phyloP scores from a whole-genome alignment of 495 filamentous ascomycete genomes.

The Neurospora intermedia region DNA sequence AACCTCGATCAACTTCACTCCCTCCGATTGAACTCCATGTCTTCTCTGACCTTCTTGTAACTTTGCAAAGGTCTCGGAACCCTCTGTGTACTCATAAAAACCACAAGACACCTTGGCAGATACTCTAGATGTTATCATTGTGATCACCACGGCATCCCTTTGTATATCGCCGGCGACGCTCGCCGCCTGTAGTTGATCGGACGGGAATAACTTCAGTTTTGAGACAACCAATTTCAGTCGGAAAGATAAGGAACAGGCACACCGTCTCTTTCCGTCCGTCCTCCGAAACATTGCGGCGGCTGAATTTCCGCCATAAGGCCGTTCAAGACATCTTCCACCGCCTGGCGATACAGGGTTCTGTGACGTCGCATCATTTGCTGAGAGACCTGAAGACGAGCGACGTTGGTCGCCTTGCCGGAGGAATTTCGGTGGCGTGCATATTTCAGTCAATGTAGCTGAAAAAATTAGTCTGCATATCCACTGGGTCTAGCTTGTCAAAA shows the following conservation, averaged over 20 bases:
- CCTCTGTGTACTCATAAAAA: not conserved
- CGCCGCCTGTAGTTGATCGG: not conserved
- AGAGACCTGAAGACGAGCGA: not conserved
- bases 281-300: not conserved
- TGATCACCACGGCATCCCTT: not conserved
- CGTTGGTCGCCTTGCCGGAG: not conserved
- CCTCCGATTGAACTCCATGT: not conserved
- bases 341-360: not conserved
- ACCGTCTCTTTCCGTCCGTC: not conserved
- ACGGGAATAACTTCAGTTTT: not conserved
- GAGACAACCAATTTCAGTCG: not conserved
- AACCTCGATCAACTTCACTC: not conserved
- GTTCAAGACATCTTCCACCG: not conserved
- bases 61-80: not conserved
- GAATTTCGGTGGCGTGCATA: not conserved
- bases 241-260: not conserved
- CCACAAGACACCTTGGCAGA: not conserved
- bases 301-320: not conserved
- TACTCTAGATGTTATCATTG: not conserved
- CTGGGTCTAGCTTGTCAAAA: too few species aligned
- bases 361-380: not conserved
- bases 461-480: too few species aligned
- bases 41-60: not conserved
- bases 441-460: not conserved
- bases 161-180: not conserved